A percentile compares a stretch with the other conserved stretches of the same genome.
Conservation (phyloP, 768 basidiomycete genomes). For the Pholiota conissans region DNA sequence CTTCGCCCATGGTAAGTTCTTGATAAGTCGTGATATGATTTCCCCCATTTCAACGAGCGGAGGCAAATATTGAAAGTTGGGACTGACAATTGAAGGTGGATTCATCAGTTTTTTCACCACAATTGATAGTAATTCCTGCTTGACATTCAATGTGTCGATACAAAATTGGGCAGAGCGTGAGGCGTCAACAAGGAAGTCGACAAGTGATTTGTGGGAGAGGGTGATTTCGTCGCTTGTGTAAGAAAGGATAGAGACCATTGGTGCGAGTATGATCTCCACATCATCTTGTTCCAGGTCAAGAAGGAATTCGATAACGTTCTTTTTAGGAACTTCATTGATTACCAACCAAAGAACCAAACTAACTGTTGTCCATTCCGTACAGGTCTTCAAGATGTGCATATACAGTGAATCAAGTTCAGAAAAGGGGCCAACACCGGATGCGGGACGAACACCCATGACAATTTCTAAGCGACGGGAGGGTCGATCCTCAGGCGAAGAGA, state of each 20-base stretch:
- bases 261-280: background rate
- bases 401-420: slow-evolving; percentile 17
- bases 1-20: no score
- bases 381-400: slow-evolving; percentile 5
- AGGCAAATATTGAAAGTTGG: no score
- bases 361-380: background rate
- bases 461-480: slow-evolving; percentile 14
- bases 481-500: slow-evolving; percentile 3
- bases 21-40: no score
- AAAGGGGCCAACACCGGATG: slow-evolving; percentile 5
- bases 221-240: no score
- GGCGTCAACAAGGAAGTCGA: background rate
- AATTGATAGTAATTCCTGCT: no score
- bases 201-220: no score
- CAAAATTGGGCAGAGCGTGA: background rate
- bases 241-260: background rate
- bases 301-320: background rate
- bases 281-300: background rate
- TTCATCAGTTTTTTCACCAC: no score
- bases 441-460: slow-evolving; percentile 5
- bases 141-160: background rate
- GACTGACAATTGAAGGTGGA: no score
- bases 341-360: background rate
- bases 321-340: background rate
- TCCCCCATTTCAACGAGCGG: no score